These are phyloP conservation scores for Marchantia polymorpha DNA, from an alignment of 225 moss, liverwort and hornwort genomes.

Conservation along the genomic window DNA sequence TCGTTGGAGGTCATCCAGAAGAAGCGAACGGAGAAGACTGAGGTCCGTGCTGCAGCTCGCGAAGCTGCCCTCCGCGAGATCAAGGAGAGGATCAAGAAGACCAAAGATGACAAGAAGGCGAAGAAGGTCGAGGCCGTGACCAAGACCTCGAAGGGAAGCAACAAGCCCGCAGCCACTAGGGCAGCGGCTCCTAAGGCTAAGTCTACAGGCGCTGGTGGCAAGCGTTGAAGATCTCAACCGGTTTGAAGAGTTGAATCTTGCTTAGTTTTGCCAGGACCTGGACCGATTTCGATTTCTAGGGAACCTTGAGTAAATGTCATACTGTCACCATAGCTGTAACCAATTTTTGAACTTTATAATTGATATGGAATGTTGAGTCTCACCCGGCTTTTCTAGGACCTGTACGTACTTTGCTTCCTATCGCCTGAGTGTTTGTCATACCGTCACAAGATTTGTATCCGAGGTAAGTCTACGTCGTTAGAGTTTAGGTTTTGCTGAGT, in stretches of 20 bases:
- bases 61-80: slow-evolving; percentile 46
- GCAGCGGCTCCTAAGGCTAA: slow-evolving; percentile 27
- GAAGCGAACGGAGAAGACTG: slow-evolving; percentile 44
- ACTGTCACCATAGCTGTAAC: neutral
- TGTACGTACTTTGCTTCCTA: neutral
- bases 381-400: neutral
- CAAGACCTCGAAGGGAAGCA: slow-evolving; percentile 20
- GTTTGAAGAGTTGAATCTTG: slow-evolving; percentile 11
- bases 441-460: no score
- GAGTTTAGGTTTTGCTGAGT: no score
- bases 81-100: slow-evolving; percentile 47
- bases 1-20: slow-evolving; percentile 48
- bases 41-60: slow-evolving; percentile 42
- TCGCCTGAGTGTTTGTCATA: neutral
- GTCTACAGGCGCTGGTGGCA: slow-evolving; percentile 37
- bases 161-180: slow-evolving; percentile 25
- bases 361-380: neutral
- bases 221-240: slow-evolving; percentile 30
- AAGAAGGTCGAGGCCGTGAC: slow-evolving; percentile 34
- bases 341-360: neutral
- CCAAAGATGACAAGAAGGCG: slow-evolving; percentile 42
- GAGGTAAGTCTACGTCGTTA: no score
- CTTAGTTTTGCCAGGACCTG: slow-evolving; percentile 6
- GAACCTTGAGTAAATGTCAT: neutral
- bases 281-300: neutral